Base-by-base conservation (phyloP, 2,329 filamentous ascomycete species). In the Nemania abortiva region DNA sequence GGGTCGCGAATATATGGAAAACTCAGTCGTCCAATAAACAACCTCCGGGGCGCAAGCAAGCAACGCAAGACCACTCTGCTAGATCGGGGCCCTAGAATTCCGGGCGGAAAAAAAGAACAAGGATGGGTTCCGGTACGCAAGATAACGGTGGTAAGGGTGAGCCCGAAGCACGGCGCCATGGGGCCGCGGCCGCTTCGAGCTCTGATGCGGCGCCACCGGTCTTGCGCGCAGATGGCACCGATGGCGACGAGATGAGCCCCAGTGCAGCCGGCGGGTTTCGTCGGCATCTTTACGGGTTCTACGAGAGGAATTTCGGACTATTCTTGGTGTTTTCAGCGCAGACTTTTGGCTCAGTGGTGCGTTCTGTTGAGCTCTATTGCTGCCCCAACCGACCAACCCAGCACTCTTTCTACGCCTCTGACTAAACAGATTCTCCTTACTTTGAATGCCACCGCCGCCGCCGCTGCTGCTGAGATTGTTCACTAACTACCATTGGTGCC, bases 291-390 rank as follows among this genome's bases (percentile, higher is more conserved):
- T 71, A 63, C 22, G 65, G 45, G 3, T 91, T 92, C 13, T 83
- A 75, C 80, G 83, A 78, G 79, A 83, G 70, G 45, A 83, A 83
- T 20, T 69, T 83, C 1, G 82, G 82, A 0, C 65, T 83, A 0
- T 78, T 82, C 9, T 77, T 83, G 18, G 79, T 83, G 0, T 82
- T 83, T 53, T 15, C 80, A 9, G 82, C 81, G 0, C 81, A 83
- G 60, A 76, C 82, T 1, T 83, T 83, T 63, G 82, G 74, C 0
- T 82, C 82, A 0, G 75, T 82, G 59, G 82, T 83, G 24, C 24
- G 24, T 27, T 27, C 24, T 2, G 5, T 27, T 27, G 73, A 62
- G 47, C 56, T 57, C 11, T 11, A n/a, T 27, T 34, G 20, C 27
- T 34, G 11, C 13, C 18, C 10, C 20, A 11, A 37, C 20, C 39